Evolutionary conservation across 169 alveolate species (phyloP).

Genomic region (Babesia bovis): DNA sequence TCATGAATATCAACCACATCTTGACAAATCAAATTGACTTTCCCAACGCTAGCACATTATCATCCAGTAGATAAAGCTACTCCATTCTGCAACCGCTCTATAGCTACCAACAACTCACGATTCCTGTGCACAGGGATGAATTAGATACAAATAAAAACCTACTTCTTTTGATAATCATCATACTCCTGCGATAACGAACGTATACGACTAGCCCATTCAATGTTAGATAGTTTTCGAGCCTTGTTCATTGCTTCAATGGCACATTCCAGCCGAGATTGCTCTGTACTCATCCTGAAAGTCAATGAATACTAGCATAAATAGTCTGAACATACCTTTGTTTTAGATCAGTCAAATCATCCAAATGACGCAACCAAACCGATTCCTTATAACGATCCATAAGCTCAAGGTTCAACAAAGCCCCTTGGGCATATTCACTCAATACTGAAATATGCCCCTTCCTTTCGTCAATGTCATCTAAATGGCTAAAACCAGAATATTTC

Average conservation of each 20-base stretch:
- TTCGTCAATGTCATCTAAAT: constrained; percentile 3
- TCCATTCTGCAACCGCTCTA: constrained; percentile 49
- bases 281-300: constrained; percentile 14
- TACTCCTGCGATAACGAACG: constrained; percentile 31
- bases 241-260: constrained; percentile 51
- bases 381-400: constrained; percentile 65
- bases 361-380: constrained; percentile 49
- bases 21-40: no score
- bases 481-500: constrained; percentile 12
- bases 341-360: constrained; percentile 39
- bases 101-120: constrained; percentile 34
- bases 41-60: no score
- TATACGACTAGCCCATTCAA: constrained; percentile 38
- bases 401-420: constrained; percentile 56
- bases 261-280: constrained; percentile 15
- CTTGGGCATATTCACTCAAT: constrained; percentile 55
- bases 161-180: constrained; percentile 33
- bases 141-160: not conserved
- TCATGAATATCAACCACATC: no score
- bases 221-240: constrained; percentile 38
- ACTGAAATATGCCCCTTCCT: constrained; percentile 23
- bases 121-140: constrained; percentile 9
- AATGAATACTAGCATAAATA: not conserved
- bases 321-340: constrained; percentile 40
- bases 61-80: no score